Conservation (phyloP, 148 eudicot species). For the Salicornia ramosissima region DNA sequence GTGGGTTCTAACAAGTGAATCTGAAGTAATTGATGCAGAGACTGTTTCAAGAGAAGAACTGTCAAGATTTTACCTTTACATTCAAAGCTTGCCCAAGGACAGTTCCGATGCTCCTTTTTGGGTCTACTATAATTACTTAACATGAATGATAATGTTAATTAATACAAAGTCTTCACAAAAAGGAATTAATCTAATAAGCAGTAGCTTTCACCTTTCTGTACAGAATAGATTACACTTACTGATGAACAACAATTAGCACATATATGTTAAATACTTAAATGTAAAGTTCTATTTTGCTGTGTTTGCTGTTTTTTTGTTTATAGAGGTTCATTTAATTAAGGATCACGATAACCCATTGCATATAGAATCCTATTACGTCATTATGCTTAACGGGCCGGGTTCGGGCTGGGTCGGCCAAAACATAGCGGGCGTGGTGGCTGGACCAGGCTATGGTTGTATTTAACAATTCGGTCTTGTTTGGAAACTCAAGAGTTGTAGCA, state of each 20-base stretch:
- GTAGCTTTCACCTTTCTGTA: slow-evolving; percentile 13
- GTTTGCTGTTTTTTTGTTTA: too few species aligned
- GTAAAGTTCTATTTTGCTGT: too few species aligned
- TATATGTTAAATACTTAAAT: too few species aligned
- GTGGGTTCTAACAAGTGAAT: slow-evolving; percentile 64
- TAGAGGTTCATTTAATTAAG: too few species aligned
- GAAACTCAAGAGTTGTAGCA: too few species aligned
- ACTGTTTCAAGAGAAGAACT: slow-evolving; percentile 55
- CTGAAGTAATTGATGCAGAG: slow-evolving; percentile 56
- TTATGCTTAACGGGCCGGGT: too few species aligned
- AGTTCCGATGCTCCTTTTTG: slow-evolving; percentile 49
- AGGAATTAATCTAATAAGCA: background rate
- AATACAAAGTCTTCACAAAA: slow-evolving; percentile 18
- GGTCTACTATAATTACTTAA: slow-evolving; percentile 61
- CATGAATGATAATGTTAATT: slow-evolving; percentile 27
- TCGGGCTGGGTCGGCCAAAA: too few species aligned
- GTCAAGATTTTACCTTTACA: slow-evolving; percentile 51
- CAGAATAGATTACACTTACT: slow-evolving; percentile 5
- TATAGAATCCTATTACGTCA: too few species aligned
- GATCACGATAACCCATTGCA: too few species aligned
- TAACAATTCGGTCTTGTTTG: too few species aligned
- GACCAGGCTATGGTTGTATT: too few species aligned
- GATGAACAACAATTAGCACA: background rate
- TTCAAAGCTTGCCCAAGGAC: slow-evolving; percentile 65
- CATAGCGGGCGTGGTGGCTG: too few species aligned